Evolutionary conservation across 192 early-diverging fungal species (phyloP).

Genomic region (Phlyctochytrium arcticum): DNA sequence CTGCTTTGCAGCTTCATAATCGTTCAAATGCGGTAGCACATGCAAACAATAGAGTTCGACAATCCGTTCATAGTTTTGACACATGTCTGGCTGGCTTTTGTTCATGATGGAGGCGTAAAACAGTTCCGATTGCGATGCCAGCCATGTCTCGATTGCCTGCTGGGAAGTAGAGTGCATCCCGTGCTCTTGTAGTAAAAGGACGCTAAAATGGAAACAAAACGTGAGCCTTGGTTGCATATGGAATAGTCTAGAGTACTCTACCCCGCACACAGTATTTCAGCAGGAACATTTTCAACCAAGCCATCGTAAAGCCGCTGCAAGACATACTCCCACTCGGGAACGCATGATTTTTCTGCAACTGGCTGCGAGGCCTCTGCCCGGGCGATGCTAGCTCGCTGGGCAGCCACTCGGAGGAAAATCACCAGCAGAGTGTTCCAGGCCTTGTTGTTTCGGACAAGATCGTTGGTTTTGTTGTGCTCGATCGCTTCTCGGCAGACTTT

Average conservation of each 20-base stretch:
- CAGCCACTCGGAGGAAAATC: constrained; percentile 6
- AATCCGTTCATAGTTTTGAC: constrained; percentile 24
- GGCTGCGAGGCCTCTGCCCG: background rate
- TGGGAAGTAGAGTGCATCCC: background rate
- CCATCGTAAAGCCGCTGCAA: constrained; percentile 6
- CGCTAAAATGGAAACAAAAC: background rate
- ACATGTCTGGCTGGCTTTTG: background rate
- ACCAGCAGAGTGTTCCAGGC: background rate
- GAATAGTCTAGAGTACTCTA: background rate
- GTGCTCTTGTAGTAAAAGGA: background rate
- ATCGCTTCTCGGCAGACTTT: background rate
- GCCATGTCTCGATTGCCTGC: constrained; percentile 4
- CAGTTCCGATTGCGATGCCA: background rate
- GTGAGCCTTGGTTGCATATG: background rate
- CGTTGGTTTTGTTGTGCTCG: too few species aligned
- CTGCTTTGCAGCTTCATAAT: constrained; percentile 10
- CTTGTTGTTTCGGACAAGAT: too few species aligned
- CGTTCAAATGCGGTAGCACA: constrained; percentile 17
- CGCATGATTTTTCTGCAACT: too few species aligned
- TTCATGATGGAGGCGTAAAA: background rate
- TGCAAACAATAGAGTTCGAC: constrained; percentile 25
- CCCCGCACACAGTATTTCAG: constrained; percentile 22
- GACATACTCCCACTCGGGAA: constrained; percentile 13
- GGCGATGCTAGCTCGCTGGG: background rate
- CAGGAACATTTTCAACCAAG: background rate